Percentiles rank a stretch among this genome's conserved stretches.
Conservation (phyloP, 2,329 filamentous ascomycete genomes). For the Neofusicoccum sp. region DNA sequence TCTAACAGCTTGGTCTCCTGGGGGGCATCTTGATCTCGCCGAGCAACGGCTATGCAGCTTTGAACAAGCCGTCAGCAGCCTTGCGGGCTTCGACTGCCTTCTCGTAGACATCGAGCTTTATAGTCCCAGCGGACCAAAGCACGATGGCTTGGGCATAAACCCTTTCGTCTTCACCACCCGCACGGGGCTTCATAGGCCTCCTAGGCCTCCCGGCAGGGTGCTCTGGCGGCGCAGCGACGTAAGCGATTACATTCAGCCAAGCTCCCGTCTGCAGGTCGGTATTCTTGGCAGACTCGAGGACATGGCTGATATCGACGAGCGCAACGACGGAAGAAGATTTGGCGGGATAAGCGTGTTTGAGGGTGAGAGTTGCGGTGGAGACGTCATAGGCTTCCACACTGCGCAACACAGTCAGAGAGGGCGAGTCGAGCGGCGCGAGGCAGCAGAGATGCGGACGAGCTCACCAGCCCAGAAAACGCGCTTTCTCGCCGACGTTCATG, state of each 20-base stretch:
- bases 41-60: no score
- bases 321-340: constrained; percentile 45
- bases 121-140: constrained; percentile 71
- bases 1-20: no score
- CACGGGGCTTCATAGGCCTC: constrained; percentile 23
- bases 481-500: constrained; percentile 65
- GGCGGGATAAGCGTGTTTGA: constrained; percentile 66
- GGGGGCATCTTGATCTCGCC: no score
- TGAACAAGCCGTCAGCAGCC: neutral
- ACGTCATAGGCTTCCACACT: constrained; percentile 62
- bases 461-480: constrained; percentile 91
- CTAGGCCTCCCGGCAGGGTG: constrained; percentile 14
- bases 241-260: constrained; percentile 89
- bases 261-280: constrained; percentile 69
- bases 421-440: constrained; percentile 6
- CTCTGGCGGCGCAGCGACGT: constrained; percentile 38
- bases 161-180: constrained; percentile 6
- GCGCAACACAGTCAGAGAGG: constrained; percentile 18
- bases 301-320: constrained; percentile 67
- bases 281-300: constrained; percentile 64
- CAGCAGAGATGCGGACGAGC: constrained; percentile 30
- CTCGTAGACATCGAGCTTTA: constrained; percentile 73
- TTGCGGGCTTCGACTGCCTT: constrained; percentile 38
- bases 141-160: constrained; percentile 69
- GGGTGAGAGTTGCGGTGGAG: constrained; percentile 58